A percentile compares a stretch with the other conserved stretches of the same genome.
Conservation (phyloP, 495 filamentous ascomycete genomes). For the Penicillium coprophilum region DNA sequence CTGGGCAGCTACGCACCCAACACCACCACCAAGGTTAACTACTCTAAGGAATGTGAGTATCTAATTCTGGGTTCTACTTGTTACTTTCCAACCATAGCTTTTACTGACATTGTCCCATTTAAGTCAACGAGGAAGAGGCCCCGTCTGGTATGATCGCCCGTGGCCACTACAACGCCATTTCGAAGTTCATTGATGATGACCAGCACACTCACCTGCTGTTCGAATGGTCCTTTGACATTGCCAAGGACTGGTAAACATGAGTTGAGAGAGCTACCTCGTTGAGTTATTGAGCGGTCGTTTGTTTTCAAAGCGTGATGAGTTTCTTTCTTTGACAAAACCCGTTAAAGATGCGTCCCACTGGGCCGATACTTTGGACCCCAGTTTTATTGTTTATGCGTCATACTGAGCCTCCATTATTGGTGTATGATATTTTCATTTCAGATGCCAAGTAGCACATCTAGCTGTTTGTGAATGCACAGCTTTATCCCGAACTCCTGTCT, state of each 20-base stretch:
- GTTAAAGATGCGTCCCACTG: conserved; percentile 21
- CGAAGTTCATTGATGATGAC: conserved; percentile 92
- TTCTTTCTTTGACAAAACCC: conserved; percentile 32
- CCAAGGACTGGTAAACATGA: conserved; percentile 75
- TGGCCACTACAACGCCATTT: conserved; percentile 80
- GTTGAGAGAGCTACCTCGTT: conserved; percentile 19
- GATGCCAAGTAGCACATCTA: conserved; percentile 18
- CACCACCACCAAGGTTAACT: conserved; percentile 75
- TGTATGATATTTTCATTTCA: conserved; percentile 19
- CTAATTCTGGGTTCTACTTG: background rate
- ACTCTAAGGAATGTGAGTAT: conserved; percentile 86
- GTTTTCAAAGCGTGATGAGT: conserved; percentile 35
- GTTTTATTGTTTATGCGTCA: conserved; percentile 19
- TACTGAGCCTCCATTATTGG: conserved; percentile 11
- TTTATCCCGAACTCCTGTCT: conserved; percentile 37
- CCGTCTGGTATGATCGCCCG: conserved; percentile 85
- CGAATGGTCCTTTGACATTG: conserved; percentile 91
- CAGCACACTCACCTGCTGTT: conserved; percentile 80
- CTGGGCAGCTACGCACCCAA: conserved; percentile 91
- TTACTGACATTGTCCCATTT: background rate
- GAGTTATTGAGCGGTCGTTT: conserved; percentile 34
- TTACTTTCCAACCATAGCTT: background rate
- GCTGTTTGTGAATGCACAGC: conserved; percentile 31
- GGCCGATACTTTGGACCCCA: conserved; percentile 21
- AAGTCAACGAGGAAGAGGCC: conserved; percentile 86